Base-by-base conservation (phyloP, 306 rosid genomes). In the Glycine latifolia region DNA sequence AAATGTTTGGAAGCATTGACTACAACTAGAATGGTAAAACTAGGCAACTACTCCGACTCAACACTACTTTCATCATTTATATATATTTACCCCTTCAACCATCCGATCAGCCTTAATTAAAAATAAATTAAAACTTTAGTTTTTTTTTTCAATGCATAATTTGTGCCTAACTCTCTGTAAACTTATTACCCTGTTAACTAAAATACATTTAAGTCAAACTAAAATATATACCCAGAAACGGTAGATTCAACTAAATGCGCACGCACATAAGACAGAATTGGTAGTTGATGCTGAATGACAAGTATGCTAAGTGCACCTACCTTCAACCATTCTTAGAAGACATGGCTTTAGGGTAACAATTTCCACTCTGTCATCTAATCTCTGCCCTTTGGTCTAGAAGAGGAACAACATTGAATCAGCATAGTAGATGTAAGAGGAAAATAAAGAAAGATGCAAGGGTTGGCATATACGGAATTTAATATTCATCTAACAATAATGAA, bases 281-380 rank as follows among this genome's bases (percentile, higher is more conserved):
- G 78, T 63, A 69, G 82, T 78, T 84, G 87, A 84, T 37, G 66
- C 20, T 50, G 75, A 87, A 81, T 53, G 52, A 67, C 39, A 16
- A 66, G 60, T 14, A 16, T 15, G 67, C 67, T 26, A 26, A 66
- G 55, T 86, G 63, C 87, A 89, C 98, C 93, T 84, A 95, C 99
- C 99, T 89, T 95, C 96, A 91, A 93, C 97, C 88, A 95, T 85
- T 86, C 82, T 90, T 76, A 95, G 82, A 78, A 87, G 10, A 87
- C 94, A 93, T 15, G 99, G 99, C 87, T 95, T 95, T 26, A 95
- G 92, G 62, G 75, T 67, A 85, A 81, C 91, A 82, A 89, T 87
- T 71, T 95, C 98, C 3, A 86, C 86, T 79, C 74, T 89, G 48
- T 93, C 97, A 89, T 82, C 83, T 85, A 95, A 82, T 58, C 86